Base-by-base conservation (phyloP, 2,329 filamentous ascomycete species). In the Peltaster fructicola region DNA sequence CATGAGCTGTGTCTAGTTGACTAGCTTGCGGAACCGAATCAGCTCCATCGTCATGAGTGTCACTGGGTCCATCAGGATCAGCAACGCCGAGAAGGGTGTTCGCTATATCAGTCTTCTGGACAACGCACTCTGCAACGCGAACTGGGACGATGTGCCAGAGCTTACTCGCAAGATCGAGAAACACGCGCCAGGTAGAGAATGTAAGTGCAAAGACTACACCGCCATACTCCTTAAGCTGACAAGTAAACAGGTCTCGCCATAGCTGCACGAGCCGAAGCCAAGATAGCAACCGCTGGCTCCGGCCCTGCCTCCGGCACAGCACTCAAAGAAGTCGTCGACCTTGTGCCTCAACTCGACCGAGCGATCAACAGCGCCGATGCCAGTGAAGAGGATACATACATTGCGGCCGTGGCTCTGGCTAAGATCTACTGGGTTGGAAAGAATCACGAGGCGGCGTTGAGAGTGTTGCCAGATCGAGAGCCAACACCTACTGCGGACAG, bases 101-200 rank as follows among this genome's bases (percentile, higher is more conserved):
- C 69, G 73, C 48, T 95, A 95, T 53, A 65, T 92, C 39, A 64
- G 68, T 47, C 69, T 72, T 52, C 68, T 98, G 45, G 80, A 95
- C 50, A 66, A 73, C 39, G 82, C 81, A 37, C 76, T 88, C 44
- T 91, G 81, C 52, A 73, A 85, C 43, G 82, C 77, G 25, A 73
- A 73, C 50, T 98, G 88, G 88, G 63, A 71, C 38, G 70, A 78
- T 15, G 66, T 95, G 15, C 79, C 80, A 14, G 85, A 95, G 56
- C 65, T 91, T 35, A 73, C 88, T 42, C 72, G 85, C 49, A 98
- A 98, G 55, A 67, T 95, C 44, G 77, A 76, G 45, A 95, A 98
- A 53, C 85, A 98, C 64, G 79, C 82, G 40, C 75, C 82, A 19
- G 68, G 78, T 32, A 69, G 79, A 51, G 68, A 68, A 53, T 92